These are phyloP conservation scores for Boletus rex-veris DNA, from an alignment of 768 basidiomycete species.

Conservation along the genomic window DNA sequence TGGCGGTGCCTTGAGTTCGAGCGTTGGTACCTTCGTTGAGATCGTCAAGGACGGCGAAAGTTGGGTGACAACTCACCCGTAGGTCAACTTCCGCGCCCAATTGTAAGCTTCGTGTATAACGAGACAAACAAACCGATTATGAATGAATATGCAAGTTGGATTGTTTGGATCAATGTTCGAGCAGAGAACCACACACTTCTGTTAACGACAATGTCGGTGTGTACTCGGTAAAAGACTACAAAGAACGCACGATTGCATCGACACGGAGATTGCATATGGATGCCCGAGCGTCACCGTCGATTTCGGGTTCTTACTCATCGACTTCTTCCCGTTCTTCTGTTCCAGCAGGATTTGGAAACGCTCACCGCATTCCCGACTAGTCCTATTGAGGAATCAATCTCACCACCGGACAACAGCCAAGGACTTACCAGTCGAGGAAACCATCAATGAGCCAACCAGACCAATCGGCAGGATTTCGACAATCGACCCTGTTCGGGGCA, in stretches of 20 bases:
- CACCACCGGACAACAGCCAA: neutral
- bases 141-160: neutral
- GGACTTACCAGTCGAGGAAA: conserved; percentile 24
- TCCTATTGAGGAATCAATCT: neutral
- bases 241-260: conserved; percentile 16
- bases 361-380: conserved; percentile 18
- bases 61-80: conserved; percentile 53
- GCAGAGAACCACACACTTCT: conserved; percentile 10
- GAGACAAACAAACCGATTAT: conserved; percentile 11
- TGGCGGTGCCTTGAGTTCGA: too few species aligned
- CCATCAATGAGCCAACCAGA: conserved; percentile 20
- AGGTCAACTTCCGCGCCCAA: conserved; percentile 64
- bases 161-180: neutral
- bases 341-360: conserved; percentile 25
- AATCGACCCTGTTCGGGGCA: conserved; percentile 15
- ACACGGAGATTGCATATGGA: conserved; percentile 28
- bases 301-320: neutral
- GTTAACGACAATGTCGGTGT: neutral
- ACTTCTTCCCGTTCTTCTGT: conserved; percentile 13
- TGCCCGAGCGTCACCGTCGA: conserved; percentile 17
- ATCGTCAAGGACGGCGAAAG: neutral
- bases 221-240: neutral
- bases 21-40: conserved; percentile 37
- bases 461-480: conserved; percentile 8
- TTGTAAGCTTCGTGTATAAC: conserved; percentile 61